phyloP scores from a whole-genome alignment of 345 rosid genomes.

The Populus euphratica region DNA sequence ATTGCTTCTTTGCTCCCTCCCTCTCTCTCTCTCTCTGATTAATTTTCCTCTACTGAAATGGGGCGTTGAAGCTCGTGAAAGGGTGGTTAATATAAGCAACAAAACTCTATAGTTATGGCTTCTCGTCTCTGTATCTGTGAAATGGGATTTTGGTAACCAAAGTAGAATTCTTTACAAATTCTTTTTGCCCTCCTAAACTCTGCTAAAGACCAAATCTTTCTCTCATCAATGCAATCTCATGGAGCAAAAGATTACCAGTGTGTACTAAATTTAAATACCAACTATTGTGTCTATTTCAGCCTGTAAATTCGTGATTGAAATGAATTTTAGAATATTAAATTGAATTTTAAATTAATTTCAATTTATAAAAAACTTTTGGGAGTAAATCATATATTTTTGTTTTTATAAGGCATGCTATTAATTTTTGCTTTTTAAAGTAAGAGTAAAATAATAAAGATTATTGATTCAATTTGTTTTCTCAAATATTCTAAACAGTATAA shows the following conservation, averaged over 20 bases:
- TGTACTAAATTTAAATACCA: conserved; percentile 36
- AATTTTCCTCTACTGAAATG: neutral
- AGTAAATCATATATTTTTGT: too few relatives aligned
- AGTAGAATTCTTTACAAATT: neutral
- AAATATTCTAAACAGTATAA: too few relatives aligned
- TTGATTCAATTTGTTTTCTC: too few relatives aligned
- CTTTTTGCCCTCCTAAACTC: conserved; percentile 23
- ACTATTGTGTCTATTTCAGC: conserved; percentile 39
- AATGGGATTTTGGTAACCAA: neutral
- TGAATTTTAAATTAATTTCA: too few relatives aligned
- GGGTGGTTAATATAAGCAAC: neutral
- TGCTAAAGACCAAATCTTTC: conserved; percentile 17
- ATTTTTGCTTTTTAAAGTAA: too few relatives aligned
- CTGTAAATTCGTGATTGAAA: too few relatives aligned
- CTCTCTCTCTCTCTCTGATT: neutral
- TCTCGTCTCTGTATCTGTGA: neutral
- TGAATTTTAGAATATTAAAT: too few relatives aligned
- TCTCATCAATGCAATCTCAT: conserved; percentile 18
- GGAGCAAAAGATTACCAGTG: conserved; percentile 21
- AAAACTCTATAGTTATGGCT: neutral
- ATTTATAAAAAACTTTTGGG: too few relatives aligned
- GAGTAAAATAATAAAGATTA: too few relatives aligned
- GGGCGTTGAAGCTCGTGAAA: neutral
- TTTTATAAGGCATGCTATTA: too few relatives aligned
- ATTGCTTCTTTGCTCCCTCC: conserved; percentile 19